Conservation (phyloP, 257 asterid species). For the Rehmannia glutinosa region DNA sequence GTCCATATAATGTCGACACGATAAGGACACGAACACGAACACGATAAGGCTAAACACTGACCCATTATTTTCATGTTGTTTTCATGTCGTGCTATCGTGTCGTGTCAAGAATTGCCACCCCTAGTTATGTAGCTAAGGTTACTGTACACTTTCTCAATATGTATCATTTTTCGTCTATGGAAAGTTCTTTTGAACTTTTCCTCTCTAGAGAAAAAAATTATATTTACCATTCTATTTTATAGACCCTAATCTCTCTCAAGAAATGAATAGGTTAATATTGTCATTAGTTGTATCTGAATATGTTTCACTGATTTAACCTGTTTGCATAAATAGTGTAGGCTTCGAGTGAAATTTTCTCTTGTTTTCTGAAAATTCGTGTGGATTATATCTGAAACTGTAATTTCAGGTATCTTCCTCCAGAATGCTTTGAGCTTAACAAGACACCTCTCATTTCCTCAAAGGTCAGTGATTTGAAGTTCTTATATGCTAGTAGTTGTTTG, state of each 20-base stretch:
- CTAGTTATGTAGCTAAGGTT: too few relatives aligned
- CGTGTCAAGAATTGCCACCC: too few relatives aligned
- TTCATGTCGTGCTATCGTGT: too few relatives aligned
- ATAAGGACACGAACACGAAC: too few relatives aligned
- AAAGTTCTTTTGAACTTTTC: too few relatives aligned
- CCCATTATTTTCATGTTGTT: too few relatives aligned
- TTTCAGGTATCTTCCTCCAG: constrained; percentile 97
- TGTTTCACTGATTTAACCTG: not conserved
- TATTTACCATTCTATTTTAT: not conserved
- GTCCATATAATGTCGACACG: too few relatives aligned
- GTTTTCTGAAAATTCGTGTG: not conserved
- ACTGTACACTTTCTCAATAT: not conserved
- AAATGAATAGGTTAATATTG: not conserved
- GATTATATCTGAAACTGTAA: constrained; percentile 12
- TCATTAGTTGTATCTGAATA: not conserved
- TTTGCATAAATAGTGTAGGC: not conserved
- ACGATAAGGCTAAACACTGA: too few relatives aligned
- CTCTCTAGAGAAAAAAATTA: not conserved
- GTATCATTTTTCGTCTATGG: not conserved
- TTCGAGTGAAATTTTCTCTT: not conserved
- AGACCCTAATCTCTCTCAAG: not conserved
- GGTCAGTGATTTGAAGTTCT: constrained; percentile 40
- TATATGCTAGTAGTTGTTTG: not conserved
- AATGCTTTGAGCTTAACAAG: constrained; percentile 96
- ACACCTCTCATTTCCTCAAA: constrained; percentile 95